A percentile compares a stretch with the other conserved stretches of the same genome.
These are phyloP conservation scores for Cyclotella atomus DNA, from an alignment of 108 stramenopile genomes.

Conservation along the genomic window DNA sequence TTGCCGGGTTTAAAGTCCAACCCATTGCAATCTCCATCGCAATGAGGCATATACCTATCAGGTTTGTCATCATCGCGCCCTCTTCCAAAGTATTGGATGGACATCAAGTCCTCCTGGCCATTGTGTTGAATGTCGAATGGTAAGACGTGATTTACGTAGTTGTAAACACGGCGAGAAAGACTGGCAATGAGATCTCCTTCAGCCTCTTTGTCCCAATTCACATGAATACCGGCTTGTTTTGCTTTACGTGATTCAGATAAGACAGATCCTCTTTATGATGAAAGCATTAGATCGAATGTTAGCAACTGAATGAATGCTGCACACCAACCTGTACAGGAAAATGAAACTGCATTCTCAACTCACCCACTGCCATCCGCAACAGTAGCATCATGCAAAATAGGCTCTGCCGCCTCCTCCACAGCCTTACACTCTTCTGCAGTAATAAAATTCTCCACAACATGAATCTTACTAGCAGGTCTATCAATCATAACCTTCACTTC, in stretches of 20 bases:
- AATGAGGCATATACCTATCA: slow-evolving; percentile 93
- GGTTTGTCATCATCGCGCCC: slow-evolving; percentile 74
- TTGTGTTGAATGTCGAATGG: slow-evolving; percentile 64
- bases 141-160: slow-evolving; percentile 82
- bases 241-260: slow-evolving; percentile 75
- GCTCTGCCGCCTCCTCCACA: slow-evolving; percentile 65
- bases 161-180: slow-evolving; percentile 74
- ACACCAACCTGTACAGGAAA: too few species aligned
- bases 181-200: slow-evolving; percentile 66
- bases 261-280: slow-evolving; percentile 37
- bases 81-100: slow-evolving; percentile 86
- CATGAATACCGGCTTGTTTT: slow-evolving; percentile 81
- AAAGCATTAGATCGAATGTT: not conserved
- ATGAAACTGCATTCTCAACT: not conserved
- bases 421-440: slow-evolving; percentile 82
- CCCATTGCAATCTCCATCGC: slow-evolving; percentile 87
- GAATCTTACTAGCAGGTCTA: slow-evolving; percentile 71
- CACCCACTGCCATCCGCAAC: slow-evolving; percentile 85
- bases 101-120: slow-evolving; percentile 89
- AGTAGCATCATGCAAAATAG: slow-evolving; percentile 69
- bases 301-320: not conserved
- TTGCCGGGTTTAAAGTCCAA: slow-evolving; percentile 70
- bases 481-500: slow-evolving; percentile 72
- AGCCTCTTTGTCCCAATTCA: slow-evolving; percentile 64
- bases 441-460: slow-evolving; percentile 81